A percentile compares a stretch with the other conserved stretches of the same genome.
phyloP scores from a whole-genome alignment of 805 yeast genomes.

The Cyberlindnera mycetangii region DNA sequence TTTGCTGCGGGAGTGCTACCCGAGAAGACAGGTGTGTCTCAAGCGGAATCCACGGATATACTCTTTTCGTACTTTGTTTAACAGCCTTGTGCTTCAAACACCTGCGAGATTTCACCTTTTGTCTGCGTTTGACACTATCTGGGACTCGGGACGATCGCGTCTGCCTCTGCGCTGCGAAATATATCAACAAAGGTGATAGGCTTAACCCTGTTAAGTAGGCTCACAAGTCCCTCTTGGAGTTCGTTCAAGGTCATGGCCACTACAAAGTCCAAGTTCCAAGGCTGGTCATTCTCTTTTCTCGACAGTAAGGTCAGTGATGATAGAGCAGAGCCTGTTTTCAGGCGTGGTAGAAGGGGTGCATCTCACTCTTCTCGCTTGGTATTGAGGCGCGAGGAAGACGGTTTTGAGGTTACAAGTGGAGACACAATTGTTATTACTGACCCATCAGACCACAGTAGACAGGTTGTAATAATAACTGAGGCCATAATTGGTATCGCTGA shows the following conservation, averaged over 20 bases:
- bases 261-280: slow-evolving; percentile 18
- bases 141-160: too few species aligned
- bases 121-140: too few species aligned
- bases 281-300: slow-evolving; percentile 22
- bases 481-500: slow-evolving; percentile 48
- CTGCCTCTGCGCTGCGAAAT: too few species aligned
- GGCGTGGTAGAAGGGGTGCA: slow-evolving; percentile 17
- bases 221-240: too few species aligned
- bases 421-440: slow-evolving; percentile 45
- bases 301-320: slow-evolving; percentile 1
- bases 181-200: too few species aligned
- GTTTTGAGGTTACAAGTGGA: slow-evolving; percentile 48
- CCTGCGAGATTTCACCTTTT: too few species aligned
- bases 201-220: too few species aligned
- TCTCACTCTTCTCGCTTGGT: slow-evolving; percentile 12
- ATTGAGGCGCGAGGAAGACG: slow-evolving; percentile 44
- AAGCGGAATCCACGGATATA: too few species aligned
- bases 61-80: too few species aligned
- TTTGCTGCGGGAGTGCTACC: too few species aligned
- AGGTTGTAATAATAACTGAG: slow-evolving; percentile 49
- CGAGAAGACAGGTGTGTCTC: too few species aligned
- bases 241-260: slow-evolving; percentile 21
- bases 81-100: too few species aligned
- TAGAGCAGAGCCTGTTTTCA: background rate
- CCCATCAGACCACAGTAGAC: slow-evolving; percentile 32